Base-by-base conservation (phyloP, 1,139 yeast species). In the Pichia sp. region DNA sequence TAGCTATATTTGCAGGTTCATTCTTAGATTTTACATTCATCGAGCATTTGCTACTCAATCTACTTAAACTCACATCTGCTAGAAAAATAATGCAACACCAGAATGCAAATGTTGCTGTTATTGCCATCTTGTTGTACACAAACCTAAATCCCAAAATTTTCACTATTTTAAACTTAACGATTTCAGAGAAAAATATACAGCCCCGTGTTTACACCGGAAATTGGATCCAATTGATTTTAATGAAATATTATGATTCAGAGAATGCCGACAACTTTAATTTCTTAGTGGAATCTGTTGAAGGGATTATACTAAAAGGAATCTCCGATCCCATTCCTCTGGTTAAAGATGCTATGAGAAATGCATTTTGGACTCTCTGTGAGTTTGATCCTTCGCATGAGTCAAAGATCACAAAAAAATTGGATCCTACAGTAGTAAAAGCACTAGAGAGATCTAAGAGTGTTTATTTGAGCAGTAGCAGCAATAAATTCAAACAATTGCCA, bases 271-370 rank as follows among this genome's bases (percentile, higher is more conserved):
- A 64, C 3, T 60, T 67, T 3, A 73, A 68, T 22, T 58, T 68
- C 12, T 69, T 76, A 22, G 58, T 79, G 2, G 83, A 81, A 3
- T 64, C 74, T 1, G 69, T 83, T 1, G 81, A 75, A 41, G 80
- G 74, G 52, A 72, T 83, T 57, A 65, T 90, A 2, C 59, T 70
- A 4, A 83, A 79, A 61, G 83, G 95, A 34, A 71, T 93, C 2
- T 69, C 80, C 1, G 98, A 93, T 67, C 88, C 96, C 0, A 86
- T 87, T 55, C 90, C 95, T 0, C 73, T 76, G 0, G 97, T 88
- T 0, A 76, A 97, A 56, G 95, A 83, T 60, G 74, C 81, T 0
- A 87, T 87, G 70, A 78, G 96, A 63, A 73, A 74, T 9, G 76
- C 90, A 0, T 91, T 79, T 62, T 90, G 96, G 96, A 73, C 79